These are phyloP conservation scores for Exophiala lecanii-corni DNA, from an alignment of 2,329 filamentous ascomycete genomes.

Conservation along the genomic window DNA sequence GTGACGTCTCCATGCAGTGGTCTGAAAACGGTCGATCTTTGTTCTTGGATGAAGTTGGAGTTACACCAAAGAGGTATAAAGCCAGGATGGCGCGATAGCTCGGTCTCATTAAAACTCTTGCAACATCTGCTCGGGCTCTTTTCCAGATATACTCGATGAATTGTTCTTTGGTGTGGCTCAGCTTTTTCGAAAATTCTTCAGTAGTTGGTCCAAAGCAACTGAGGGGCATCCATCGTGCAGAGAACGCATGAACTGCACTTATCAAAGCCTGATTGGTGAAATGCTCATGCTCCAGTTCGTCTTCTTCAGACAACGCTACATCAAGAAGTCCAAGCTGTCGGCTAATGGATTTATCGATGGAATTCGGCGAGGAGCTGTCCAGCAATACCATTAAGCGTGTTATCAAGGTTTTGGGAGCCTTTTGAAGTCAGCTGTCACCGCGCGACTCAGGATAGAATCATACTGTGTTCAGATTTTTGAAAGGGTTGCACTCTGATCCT, in stretches of 20 bases:
- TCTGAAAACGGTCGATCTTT: not conserved
- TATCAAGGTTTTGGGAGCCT: slow-evolving; percentile 9
- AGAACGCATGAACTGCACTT: slow-evolving; percentile 11
- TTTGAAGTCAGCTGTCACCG: not conserved
- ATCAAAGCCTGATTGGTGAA: slow-evolving; percentile 9
- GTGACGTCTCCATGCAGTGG: slow-evolving; percentile 1
- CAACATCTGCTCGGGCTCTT: slow-evolving; percentile 4
- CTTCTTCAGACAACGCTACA: not conserved
- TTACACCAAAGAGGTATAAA: slow-evolving; percentile 10
- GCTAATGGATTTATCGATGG: not conserved
- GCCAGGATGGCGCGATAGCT: slow-evolving; percentile 11
- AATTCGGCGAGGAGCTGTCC: slow-evolving; percentile 1
- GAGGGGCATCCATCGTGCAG: slow-evolving; percentile 7
- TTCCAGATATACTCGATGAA: slow-evolving; percentile 4
- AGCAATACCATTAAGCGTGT: slow-evolving; percentile 7
- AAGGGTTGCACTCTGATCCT: slow-evolving; percentile 7
- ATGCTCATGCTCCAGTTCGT: not conserved
- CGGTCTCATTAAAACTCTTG: slow-evolving; percentile 1
- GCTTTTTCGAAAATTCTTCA: not conserved
- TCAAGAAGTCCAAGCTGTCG: not conserved
- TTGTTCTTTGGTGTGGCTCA: not conserved
- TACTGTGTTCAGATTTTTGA: slow-evolving; percentile 8
- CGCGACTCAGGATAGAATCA: not conserved
- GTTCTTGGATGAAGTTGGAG: slow-evolving; percentile 1
- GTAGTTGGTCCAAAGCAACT: not conserved